These are phyloP conservation scores for Achaetomiella virescens DNA, from an alignment of 495 filamentous ascomycete genomes.

Conservation along the genomic window DNA sequence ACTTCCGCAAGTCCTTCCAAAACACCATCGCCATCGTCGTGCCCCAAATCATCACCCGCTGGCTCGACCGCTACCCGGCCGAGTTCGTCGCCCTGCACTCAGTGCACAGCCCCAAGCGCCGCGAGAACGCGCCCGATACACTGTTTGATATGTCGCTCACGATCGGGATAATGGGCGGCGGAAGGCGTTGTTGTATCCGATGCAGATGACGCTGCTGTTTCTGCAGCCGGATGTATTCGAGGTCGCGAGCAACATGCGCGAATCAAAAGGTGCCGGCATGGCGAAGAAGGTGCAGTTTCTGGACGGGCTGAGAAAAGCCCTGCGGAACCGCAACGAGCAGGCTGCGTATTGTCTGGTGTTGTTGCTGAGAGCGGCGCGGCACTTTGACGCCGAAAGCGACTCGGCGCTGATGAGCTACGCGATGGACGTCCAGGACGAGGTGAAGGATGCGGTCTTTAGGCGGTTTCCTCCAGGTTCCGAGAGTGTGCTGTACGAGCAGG, in stretches of 20 bases:
- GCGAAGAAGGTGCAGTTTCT: slow-evolving; percentile 57
- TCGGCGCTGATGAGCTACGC: slow-evolving; percentile 57
- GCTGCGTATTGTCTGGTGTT: slow-evolving; percentile 56
- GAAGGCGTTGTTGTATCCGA: slow-evolving; percentile 50
- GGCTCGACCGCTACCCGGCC: slow-evolving; percentile 55
- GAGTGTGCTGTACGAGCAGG: slow-evolving; percentile 44
- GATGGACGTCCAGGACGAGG: slow-evolving; percentile 59
- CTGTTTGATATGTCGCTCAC: slow-evolving; percentile 59
- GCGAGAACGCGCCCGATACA: slow-evolving; percentile 56
- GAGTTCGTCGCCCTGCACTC: slow-evolving; percentile 57
- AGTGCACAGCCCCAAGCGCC: slow-evolving; percentile 42
- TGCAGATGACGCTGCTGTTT: slow-evolving; percentile 55
- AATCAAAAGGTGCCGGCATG: slow-evolving; percentile 51
- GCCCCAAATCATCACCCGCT: slow-evolving; percentile 53
- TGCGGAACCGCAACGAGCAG: slow-evolving; percentile 52
- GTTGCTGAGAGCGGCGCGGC: slow-evolving; percentile 52
- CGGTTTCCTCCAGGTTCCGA: slow-evolving; percentile 42
- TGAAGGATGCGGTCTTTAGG: slow-evolving; percentile 56
- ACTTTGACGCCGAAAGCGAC: slow-evolving; percentile 55
- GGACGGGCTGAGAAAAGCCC: slow-evolving; percentile 52
- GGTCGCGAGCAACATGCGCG: slow-evolving; percentile 54
- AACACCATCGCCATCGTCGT: slow-evolving; percentile 54
- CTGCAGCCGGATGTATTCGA: slow-evolving; percentile 60
- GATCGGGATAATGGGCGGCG: slow-evolving; percentile 47
- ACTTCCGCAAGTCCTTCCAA: slow-evolving; percentile 55